Evolutionary conservation across 768 basidiomycete genomes (phyloP).

Genomic region (Tulasnella sp.): DNA sequence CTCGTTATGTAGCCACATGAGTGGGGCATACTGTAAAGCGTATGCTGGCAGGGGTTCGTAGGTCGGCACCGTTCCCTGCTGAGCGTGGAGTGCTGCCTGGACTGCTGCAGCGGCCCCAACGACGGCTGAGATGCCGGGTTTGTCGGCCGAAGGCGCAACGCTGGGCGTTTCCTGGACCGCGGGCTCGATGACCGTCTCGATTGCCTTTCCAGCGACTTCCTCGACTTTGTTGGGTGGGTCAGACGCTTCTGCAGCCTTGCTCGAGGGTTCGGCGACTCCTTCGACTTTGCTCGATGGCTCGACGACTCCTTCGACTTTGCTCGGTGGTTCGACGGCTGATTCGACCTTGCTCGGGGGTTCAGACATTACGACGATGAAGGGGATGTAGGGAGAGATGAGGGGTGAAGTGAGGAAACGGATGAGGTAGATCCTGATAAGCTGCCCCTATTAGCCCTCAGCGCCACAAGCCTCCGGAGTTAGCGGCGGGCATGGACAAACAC

Average conservation of each 20-base stretch:
- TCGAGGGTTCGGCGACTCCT: background rate
- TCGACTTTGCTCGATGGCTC: background rate
- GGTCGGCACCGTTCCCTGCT: background rate
- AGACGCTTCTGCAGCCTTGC: background rate
- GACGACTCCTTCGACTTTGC: background rate
- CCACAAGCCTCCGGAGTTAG: slow-evolving; percentile 14
- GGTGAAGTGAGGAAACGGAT: no score
- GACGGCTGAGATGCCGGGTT: background rate
- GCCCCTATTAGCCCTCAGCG: background rate
- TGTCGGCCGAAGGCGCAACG: background rate
- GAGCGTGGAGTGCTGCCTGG: background rate
- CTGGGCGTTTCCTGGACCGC: background rate
- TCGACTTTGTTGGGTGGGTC: slow-evolving; percentile 2
- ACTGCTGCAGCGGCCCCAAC: background rate
- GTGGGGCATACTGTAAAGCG: slow-evolving; percentile 20
- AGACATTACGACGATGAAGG: background rate
- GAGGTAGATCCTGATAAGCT: background rate
- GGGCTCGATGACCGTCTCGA: background rate
- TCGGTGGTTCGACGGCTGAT: no score
- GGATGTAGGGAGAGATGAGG: no score
- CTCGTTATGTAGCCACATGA: slow-evolving; percentile 23
- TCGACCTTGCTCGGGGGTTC: no score
- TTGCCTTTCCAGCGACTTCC: background rate
- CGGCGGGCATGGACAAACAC: background rate
- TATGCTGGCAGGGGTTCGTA: slow-evolving; percentile 21